phyloP scores from a whole-genome alignment of 305 asterid genomes.

The Andrographis paniculata region DNA sequence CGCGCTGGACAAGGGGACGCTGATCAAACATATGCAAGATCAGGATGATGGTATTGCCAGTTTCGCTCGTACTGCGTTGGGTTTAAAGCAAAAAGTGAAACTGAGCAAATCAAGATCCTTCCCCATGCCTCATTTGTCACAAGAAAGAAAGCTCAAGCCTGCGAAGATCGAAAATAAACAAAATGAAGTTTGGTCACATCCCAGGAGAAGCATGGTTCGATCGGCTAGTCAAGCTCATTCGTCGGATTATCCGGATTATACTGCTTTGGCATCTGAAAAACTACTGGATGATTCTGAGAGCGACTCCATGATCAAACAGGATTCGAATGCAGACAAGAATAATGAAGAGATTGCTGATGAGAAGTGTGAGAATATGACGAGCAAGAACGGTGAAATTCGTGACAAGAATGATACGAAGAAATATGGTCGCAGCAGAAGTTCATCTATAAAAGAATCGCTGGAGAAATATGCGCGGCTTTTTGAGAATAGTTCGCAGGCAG shows the following conservation, averaged over 20 bases:
- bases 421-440: slow-evolving; percentile 33
- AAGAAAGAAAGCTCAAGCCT: slow-evolving; percentile 35
- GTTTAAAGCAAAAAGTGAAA: slow-evolving; percentile 20
- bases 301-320: neutral
- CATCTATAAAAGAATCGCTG: slow-evolving; percentile 53
- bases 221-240: slow-evolving; percentile 2
- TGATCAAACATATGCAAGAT: slow-evolving; percentile 24
- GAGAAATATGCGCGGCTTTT: slow-evolving; percentile 48
- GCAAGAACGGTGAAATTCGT: neutral
- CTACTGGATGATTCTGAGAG: neutral
- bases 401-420: neutral
- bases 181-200: slow-evolving; percentile 47
- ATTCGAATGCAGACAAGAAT: too few species aligned
- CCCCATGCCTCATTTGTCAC: slow-evolving; percentile 30
- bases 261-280: neutral
- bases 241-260: slow-evolving; percentile 9
- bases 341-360: too few species aligned
- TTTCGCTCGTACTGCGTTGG: slow-evolving; percentile 24
- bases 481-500: slow-evolving; percentile 28
- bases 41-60: slow-evolving; percentile 24
- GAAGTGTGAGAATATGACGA: too few species aligned
- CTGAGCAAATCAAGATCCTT: slow-evolving; percentile 54
- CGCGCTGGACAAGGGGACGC: slow-evolving; percentile 38
- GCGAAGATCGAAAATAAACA: slow-evolving; percentile 47
- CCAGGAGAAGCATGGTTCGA: slow-evolving; percentile 20